Percentiles rank a stretch among this genome's conserved stretches.
Conservation (phyloP, 495 filamentous ascomycete genomes). For the Podospora tetraspora region DNA sequence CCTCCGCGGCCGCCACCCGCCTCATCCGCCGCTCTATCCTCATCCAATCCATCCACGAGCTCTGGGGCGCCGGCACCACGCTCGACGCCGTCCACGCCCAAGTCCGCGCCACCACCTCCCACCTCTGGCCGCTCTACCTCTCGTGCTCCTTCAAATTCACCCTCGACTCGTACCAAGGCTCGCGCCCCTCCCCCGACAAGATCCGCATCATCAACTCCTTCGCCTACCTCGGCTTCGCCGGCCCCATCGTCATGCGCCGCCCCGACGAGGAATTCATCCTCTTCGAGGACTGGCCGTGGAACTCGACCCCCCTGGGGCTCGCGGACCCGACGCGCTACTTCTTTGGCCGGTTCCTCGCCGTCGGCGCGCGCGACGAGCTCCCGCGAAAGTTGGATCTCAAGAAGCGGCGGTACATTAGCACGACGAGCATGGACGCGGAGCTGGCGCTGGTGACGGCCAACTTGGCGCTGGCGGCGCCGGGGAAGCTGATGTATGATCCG, state of each 20-base stretch:
- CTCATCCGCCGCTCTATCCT: constrained; percentile 75
- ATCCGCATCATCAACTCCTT: constrained; percentile 73
- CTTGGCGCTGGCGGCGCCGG: constrained; percentile 72
- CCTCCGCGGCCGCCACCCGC: constrained; percentile 56
- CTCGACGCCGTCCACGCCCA: constrained; percentile 65
- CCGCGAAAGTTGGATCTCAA: constrained; percentile 80
- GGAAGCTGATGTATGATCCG: constrained; percentile 83
- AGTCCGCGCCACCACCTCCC: constrained; percentile 51
- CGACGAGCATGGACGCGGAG: constrained; percentile 95
- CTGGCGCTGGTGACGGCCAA: constrained; percentile 89
- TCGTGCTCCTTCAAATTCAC: constrained; percentile 70
- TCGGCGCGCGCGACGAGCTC: constrained; percentile 54
- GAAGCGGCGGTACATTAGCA: constrained; percentile 86
- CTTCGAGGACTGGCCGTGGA: constrained; percentile 68
- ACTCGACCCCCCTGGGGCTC: constrained; percentile 38
- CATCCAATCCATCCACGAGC: constrained; percentile 72
- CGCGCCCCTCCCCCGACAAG: constrained; percentile 55
- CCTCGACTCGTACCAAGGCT: constrained; percentile 70
- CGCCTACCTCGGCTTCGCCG: constrained; percentile 67
- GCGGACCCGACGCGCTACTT: constrained; percentile 56
- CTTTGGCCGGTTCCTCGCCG: constrained; percentile 63
- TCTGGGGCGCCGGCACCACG: constrained; percentile 71
- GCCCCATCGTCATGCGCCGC: constrained; percentile 65
- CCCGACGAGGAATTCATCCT: constrained; percentile 70
- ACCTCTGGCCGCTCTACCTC: constrained; percentile 60